A percentile compares a stretch with the other conserved stretches of the same genome.
Conservation (phyloP, 2,329 filamentous ascomycete genomes). For the Claviceps sp. region DNA sequence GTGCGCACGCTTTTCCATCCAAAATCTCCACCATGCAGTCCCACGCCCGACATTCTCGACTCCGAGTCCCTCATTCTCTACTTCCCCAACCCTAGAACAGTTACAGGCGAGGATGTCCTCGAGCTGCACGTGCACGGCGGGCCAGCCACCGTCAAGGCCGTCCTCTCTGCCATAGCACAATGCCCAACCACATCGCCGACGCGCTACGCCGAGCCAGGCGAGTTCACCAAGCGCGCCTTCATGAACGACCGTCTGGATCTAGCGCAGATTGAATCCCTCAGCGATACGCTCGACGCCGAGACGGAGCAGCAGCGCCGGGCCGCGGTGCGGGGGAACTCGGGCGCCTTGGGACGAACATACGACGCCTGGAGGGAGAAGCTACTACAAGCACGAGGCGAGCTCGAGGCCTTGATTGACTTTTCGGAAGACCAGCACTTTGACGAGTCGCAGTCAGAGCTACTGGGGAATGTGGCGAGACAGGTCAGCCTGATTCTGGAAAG, state of each 20-base stretch:
- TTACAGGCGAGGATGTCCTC: constrained; percentile 84
- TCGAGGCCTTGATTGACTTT: constrained; percentile 95
- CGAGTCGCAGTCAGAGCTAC: constrained; percentile 61
- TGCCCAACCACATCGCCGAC: constrained; percentile 32
- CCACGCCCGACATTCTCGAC: constrained; percentile 45
- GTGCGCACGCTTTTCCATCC: constrained; percentile 61
- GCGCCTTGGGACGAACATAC: constrained; percentile 59
- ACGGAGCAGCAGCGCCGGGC: constrained; percentile 89
- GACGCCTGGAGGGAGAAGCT: constrained; percentile 69
- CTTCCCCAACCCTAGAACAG: constrained; percentile 69
- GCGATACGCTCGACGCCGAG: constrained; percentile 51
- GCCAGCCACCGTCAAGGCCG: constrained; percentile 73
- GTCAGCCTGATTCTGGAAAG: constrained; percentile 46
- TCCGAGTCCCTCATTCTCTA: constrained; percentile 68
- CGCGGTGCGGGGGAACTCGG: constrained; percentile 66
- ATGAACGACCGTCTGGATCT: constrained; percentile 75
- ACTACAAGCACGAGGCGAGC: constrained; percentile 70
- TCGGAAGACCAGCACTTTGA: constrained; percentile 96
- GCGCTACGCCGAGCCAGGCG: constrained; percentile 85
- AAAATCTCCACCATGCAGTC: constrained; percentile 15
- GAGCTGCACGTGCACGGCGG: constrained; percentile 95
- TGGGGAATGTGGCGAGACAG: constrained; percentile 54
- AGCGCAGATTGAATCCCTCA: constrained; percentile 62
- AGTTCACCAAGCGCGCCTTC: constrained; percentile 90
- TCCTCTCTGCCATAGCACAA: constrained; percentile 61